Evolutionary conservation across 2,329 filamentous ascomycete species (phyloP).

Genomic region (Trichoderma gracile): DNA sequence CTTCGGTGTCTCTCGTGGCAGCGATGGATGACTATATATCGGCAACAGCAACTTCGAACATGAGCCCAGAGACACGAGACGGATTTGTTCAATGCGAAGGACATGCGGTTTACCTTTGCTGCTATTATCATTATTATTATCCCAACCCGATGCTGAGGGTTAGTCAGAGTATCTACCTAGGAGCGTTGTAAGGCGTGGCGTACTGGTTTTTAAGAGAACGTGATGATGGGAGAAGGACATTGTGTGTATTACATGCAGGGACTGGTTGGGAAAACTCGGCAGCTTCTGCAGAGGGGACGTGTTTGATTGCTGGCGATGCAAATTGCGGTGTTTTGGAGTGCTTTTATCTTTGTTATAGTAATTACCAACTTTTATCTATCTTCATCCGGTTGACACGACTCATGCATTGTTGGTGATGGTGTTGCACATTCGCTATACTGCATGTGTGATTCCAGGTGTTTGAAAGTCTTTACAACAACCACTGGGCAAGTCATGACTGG

Average conservation of each 20-base stretch:
- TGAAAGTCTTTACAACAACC: too few relatives aligned
- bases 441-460: too few relatives aligned
- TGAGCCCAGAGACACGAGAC: background rate
- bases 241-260: background rate
- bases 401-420: too few relatives aligned
- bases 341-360: background rate
- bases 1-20: slow-evolving; percentile 6
- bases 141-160: background rate
- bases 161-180: background rate
- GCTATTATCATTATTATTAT: background rate
- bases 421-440: too few relatives aligned
- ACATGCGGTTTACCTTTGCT: background rate
- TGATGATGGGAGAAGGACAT: background rate
- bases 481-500: too few relatives aligned
- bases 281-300: background rate
- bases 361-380: background rate
- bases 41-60: background rate
- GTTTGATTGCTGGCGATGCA: background rate
- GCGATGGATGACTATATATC: background rate
- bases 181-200: slow-evolving; percentile 17
- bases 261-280: slow-evolving; percentile 2
- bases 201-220: slow-evolving; percentile 8
- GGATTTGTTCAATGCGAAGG: background rate
- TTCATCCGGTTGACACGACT: background rate
- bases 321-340: slow-evolving; percentile 15